phyloP scores from a whole-genome alignment of 1,139 yeast genomes.

The Nadsonia starkeyi-henricii region DNA sequence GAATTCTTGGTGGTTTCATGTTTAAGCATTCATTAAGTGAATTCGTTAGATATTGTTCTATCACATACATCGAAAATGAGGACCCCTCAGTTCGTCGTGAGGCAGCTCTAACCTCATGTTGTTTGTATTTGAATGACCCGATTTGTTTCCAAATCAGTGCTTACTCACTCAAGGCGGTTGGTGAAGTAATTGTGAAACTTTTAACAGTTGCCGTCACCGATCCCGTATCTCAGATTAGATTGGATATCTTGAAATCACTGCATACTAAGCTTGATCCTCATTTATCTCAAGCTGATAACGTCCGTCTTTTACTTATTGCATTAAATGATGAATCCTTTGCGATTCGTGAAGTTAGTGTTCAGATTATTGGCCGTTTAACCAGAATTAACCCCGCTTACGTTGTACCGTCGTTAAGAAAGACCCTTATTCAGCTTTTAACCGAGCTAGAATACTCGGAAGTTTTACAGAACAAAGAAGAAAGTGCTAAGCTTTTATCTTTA shows the following conservation, averaged over 20 bases:
- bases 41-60: conserved; percentile 71
- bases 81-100: conserved; percentile 68
- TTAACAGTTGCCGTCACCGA: conserved; percentile 84
- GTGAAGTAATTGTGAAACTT: conserved; percentile 69
- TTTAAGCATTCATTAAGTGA: conserved; percentile 72
- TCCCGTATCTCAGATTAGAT: conserved; percentile 67
- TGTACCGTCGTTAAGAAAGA: conserved; percentile 80
- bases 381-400: conserved; percentile 88
- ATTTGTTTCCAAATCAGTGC: conserved; percentile 77
- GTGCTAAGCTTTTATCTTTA: conserved; percentile 60
- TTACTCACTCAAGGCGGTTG: conserved; percentile 70
- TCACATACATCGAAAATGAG: conserved; percentile 68
- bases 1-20: conserved; percentile 60
- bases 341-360: conserved; percentile 68
- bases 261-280: conserved; percentile 79
- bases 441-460: conserved; percentile 68
- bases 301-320: conserved; percentile 71
- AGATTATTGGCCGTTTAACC: conserved; percentile 71
- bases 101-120: conserved; percentile 76
- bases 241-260: conserved; percentile 61
- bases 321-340: conserved; percentile 81
- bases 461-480: conserved; percentile 73
- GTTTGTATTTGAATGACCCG: conserved; percentile 66
- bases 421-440: conserved; percentile 71
- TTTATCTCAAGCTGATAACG: conserved; percentile 85